Evolutionary conservation across 805 yeast genomes (phyloP).

Genomic region (Schwanniomyces occidentalis): DNA sequence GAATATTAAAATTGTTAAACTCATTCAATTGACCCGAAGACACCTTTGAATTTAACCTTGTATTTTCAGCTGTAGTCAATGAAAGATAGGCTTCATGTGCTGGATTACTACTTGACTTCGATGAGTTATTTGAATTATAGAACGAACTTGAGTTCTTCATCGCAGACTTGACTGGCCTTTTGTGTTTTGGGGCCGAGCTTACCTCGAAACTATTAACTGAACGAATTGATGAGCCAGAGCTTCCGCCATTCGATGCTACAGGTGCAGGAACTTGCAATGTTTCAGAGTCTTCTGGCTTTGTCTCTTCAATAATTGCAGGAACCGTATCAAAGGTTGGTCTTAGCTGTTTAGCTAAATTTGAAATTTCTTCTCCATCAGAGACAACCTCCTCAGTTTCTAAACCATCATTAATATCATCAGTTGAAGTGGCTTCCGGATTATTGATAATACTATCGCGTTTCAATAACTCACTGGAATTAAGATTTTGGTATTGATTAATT

Average conservation of each 20-base stretch:
- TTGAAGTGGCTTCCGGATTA: background rate
- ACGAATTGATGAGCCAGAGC: constrained; percentile 32
- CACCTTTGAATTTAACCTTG: constrained; percentile 66
- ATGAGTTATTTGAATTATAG: constrained; percentile 12
- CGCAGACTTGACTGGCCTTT: constrained; percentile 55
- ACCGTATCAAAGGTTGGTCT: constrained; percentile 33
- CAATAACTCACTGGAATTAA: constrained; percentile 22
- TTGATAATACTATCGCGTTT: constrained; percentile 9
- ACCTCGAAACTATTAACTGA: constrained; percentile 22
- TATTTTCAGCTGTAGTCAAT: constrained; percentile 75
- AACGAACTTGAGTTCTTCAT: constrained; percentile 41
- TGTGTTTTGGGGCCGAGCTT: constrained; percentile 10
- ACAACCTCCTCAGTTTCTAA: constrained; percentile 28
- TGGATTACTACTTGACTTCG: constrained; percentile 25
- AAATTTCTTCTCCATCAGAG: constrained; percentile 20
- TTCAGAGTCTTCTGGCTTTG: constrained; percentile 1
- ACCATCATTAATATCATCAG: constrained; percentile 23
- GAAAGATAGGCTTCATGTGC: constrained; percentile 68
- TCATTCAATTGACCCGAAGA: constrained; percentile 38
- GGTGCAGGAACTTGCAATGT: constrained; percentile 5
- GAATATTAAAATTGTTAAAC: too few relatives aligned
- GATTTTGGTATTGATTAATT: constrained; percentile 18
- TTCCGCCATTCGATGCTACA: constrained; percentile 2
- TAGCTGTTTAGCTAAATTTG: constrained; percentile 21
- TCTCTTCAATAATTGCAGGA: constrained; percentile 26